Percentiles rank a stretch among this genome's conserved stretches.
Evolutionary conservation across 805 yeast genomes (phyloP).

Genomic region (Teunomyces cretensis): DNA sequence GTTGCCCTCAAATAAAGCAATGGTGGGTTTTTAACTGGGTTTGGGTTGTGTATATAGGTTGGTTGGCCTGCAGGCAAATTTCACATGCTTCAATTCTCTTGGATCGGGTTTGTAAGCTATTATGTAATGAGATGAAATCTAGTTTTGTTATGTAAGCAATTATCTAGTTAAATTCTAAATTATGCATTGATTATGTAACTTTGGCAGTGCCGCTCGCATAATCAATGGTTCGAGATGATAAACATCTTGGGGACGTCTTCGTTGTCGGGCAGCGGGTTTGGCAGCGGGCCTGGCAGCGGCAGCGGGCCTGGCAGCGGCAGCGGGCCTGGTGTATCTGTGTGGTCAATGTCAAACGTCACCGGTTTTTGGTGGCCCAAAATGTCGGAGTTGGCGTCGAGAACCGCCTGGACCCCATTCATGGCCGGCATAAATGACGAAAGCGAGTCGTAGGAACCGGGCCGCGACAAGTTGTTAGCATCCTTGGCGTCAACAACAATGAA

Average conservation of each 20-base stretch:
- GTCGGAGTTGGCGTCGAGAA: slow-evolving; percentile 7
- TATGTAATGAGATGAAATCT: too few relatives aligned
- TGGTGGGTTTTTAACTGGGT: not conserved
- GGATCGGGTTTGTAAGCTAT: too few relatives aligned
- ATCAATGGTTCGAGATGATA: slow-evolving; percentile 9
- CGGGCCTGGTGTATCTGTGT: not conserved
- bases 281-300: not conserved
- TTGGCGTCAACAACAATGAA: slow-evolving; percentile 2
- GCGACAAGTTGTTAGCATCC: not conserved
- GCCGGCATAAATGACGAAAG: slow-evolving; percentile 7
- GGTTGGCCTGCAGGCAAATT: too few relatives aligned
- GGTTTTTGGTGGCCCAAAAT: slow-evolving; percentile 3
- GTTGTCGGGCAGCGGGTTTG: not conserved
- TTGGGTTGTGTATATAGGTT: too few relatives aligned
- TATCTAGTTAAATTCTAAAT: too few relatives aligned
- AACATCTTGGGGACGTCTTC: slow-evolving; percentile 8
- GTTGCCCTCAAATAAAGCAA: not conserved
- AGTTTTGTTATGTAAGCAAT: too few relatives aligned
- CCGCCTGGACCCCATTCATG: slow-evolving; percentile 5
- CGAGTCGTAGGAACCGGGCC: slow-evolving; percentile 8
- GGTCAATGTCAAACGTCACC: not conserved
- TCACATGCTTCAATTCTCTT: too few relatives aligned
- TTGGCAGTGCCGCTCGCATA: too few relatives aligned
- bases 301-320: not conserved
- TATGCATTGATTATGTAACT: too few relatives aligned